Evolutionary conservation across 345 rosid species (phyloP).

Genomic region (Eutrema japonicum): DNA sequence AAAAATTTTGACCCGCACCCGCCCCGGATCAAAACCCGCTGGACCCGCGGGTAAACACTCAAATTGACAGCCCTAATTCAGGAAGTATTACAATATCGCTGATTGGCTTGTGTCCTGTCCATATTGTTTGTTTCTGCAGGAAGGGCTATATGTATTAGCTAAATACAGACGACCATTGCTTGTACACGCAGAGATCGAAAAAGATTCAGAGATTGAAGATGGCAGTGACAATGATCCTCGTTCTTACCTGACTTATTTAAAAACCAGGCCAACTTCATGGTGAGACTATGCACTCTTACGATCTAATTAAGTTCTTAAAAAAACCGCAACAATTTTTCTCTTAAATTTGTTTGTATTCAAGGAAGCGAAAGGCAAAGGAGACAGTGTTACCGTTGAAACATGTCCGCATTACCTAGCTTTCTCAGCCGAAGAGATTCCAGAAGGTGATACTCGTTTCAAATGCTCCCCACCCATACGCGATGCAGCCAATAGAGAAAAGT

Average conservation of each 20-base stretch:
- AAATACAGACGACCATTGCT: constrained; percentile 87
- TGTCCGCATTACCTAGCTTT: constrained; percentile 97
- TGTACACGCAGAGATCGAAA: constrained; percentile 84
- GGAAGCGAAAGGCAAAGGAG: constrained; percentile 81
- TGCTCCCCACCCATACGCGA: constrained; percentile 95
- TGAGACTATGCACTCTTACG: constrained; percentile 41
- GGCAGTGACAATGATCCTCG: constrained; percentile 54
- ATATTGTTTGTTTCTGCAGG: constrained; percentile 54
- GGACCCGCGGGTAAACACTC: too few relatives aligned
- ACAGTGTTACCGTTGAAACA: constrained; percentile 86
- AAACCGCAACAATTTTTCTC: neutral
- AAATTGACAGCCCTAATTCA: constrained; percentile 4
- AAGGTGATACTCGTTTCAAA: constrained; percentile 95
- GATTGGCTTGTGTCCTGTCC: neutral
- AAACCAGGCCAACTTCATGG: constrained; percentile 85
- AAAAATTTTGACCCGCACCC: too few relatives aligned
- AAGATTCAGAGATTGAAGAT: constrained; percentile 50
- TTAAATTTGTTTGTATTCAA: constrained; percentile 29
- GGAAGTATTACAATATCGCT: neutral
- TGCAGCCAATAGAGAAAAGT: constrained; percentile 68
- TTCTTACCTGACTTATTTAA: constrained; percentile 77
- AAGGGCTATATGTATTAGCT: constrained; percentile 77
- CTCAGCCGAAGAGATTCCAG: constrained; percentile 85
- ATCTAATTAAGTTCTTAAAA: neutral
- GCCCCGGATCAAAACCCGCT: too few relatives aligned